phyloP scores from a whole-genome alignment of 176 grass and related monocot genomes.

The Metroxylon sagu region DNA sequence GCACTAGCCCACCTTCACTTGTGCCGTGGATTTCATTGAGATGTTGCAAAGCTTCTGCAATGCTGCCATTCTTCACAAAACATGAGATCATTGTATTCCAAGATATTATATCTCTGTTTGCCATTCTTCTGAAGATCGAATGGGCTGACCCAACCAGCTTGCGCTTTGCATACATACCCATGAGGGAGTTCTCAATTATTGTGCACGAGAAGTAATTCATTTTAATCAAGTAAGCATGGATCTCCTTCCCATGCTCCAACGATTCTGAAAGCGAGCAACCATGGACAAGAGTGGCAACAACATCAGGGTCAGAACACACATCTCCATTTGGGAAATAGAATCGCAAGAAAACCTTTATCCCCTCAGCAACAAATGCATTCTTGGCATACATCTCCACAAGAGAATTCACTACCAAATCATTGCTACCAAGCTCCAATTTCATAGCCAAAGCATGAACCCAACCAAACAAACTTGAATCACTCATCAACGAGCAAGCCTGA shows the following conservation, averaged over 20 bases:
- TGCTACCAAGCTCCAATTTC: conserved; percentile 19
- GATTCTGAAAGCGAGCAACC: conserved; percentile 36
- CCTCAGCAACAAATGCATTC: conserved; percentile 39
- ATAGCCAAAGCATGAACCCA: conserved; percentile 36
- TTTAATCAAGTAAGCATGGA: conserved; percentile 43
- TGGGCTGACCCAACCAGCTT: conserved; percentile 21
- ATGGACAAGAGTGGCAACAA: conserved; percentile 29
- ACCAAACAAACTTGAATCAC: conserved; percentile 24
- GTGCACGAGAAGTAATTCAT: conserved; percentile 31
- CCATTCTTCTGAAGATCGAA: conserved; percentile 45
- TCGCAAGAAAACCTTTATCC: conserved; percentile 15
- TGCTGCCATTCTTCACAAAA: conserved; percentile 37
- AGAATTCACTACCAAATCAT: conserved; percentile 35
- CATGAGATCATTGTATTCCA: conserved; percentile 68
- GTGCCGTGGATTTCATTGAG: conserved; percentile 29
- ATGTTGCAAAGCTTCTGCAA: conserved; percentile 40
- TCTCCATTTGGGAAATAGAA: conserved; percentile 22
- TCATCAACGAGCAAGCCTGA: conserved; percentile 59
- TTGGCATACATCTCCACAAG: conserved; percentile 60
- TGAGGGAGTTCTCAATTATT: conserved; percentile 46
- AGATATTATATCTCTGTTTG: conserved; percentile 41
- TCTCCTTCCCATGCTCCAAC: conserved; percentile 25
- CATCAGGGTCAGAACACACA: conserved; percentile 30
- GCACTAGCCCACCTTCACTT: conserved; percentile 5
- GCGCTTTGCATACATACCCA: conserved; percentile 52